Evolutionary conservation across 305 asterid species (phyloP), one percentile per base, ranked within the genome.

Genomic region (Vinca major): DNA sequence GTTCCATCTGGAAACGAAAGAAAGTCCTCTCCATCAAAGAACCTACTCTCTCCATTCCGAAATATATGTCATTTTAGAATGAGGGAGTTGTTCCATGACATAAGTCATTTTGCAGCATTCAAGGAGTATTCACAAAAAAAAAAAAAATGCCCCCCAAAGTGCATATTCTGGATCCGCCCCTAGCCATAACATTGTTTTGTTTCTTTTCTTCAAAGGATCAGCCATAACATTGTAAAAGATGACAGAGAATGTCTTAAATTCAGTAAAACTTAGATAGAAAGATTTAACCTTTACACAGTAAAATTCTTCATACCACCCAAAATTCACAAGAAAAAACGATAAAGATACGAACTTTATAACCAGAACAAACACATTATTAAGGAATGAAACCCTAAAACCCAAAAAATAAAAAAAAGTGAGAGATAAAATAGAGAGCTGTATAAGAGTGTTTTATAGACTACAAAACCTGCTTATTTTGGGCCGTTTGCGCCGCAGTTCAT

Each of bases 401-500:
- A 41, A 52, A 17, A 1, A 52, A 7, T 41, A 5, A 41, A 16
- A 61, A 7, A 16, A 61, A 7, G 21, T 39, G 48, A 61, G 65
- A 39, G 47, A 39, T 16, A n/a, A 21, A 16, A 16, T 4, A 1
- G 61, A 41, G 7, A 41, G 45, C 8, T 4, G 45, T 41, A 41
- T 41, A 41, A 41, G 19, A 36, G 64, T 14, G 16, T 4, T 8
- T 21, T 41, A 16, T 5, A 14, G 12, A 41, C n/a, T 7, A 36
- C 16, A 47, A 61, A 39, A 61, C 65, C 65, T 61, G 21, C 65
- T 61, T 21, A 61, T 39, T 61, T 61, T 61, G 2, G 48, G 65
- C 65, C 65, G 26, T 39, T 61, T 61, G 21, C 43, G 48, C 48
- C 48, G 65, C 9, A 14, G 65, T 21, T 14, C 65, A 0, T 61